phyloP scores from a whole-genome alignment of 495 filamentous ascomycete species.

The Penicillium paradoxum region DNA sequence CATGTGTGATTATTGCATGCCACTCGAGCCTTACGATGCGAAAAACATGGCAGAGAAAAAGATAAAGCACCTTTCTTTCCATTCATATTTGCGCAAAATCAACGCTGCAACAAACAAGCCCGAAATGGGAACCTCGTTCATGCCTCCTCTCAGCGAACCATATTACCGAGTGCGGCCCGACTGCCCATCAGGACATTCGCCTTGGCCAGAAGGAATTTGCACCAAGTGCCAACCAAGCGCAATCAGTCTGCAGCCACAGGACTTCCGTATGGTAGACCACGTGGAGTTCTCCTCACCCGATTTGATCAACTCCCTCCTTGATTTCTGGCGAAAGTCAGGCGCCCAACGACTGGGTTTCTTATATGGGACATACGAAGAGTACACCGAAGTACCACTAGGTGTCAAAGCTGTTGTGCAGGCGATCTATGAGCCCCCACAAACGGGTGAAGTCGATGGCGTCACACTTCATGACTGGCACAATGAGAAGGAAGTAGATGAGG shows the following conservation, averaged over 20 bases:
- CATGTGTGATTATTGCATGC: constrained; percentile 99
- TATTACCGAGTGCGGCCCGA: constrained; percentile 84
- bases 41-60: constrained; percentile 89
- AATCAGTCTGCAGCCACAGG: constrained; percentile 89
- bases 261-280: constrained; percentile 97
- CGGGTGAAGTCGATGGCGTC: constrained; percentile 85
- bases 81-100: constrained; percentile 88
- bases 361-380: constrained; percentile 88
- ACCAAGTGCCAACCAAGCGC: constrained; percentile 98
- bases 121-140: constrained; percentile 85
- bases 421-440: constrained; percentile 93
- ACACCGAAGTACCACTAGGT: constrained; percentile 85
- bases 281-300: constrained; percentile 85
- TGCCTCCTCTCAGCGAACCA: constrained; percentile 91
- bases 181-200: constrained; percentile 87
- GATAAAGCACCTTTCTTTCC: constrained; percentile 97
- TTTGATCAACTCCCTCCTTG: constrained; percentile 79
- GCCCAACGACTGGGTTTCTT: constrained; percentile 83
- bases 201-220: constrained; percentile 97
- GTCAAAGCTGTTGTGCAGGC: constrained; percentile 97
- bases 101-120: constrained; percentile 95
- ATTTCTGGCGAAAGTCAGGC: constrained; percentile 82
- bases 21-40: constrained; percentile 86
- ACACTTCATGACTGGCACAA: constrained; percentile 85
- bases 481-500: constrained; percentile 73